A percentile compares a stretch with the other conserved stretches of the same genome.
phyloP scores from a whole-genome alignment of 2,329 filamentous ascomycete genomes.

The Trichocomaceae sp. region DNA sequence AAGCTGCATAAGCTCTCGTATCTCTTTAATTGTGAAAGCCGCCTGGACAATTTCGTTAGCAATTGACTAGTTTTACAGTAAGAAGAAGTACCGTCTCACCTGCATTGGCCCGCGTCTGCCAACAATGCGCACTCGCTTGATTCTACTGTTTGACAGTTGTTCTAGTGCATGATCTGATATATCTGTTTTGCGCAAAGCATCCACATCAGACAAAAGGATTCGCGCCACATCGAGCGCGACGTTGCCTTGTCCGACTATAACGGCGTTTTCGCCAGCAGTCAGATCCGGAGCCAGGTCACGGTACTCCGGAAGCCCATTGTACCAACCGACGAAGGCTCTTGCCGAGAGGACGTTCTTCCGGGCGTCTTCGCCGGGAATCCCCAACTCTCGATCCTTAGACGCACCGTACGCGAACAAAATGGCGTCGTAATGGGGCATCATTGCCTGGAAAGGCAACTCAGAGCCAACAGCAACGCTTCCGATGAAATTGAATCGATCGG shows the following conservation, averaged over 20 bases:
- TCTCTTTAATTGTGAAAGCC: constrained; percentile 91
- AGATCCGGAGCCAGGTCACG: constrained; percentile 66
- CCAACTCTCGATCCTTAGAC: constrained; percentile 70
- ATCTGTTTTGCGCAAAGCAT: constrained; percentile 71
- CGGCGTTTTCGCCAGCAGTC: constrained; percentile 67
- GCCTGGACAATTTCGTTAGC: constrained; percentile 47
- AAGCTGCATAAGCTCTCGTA: constrained; percentile 78
- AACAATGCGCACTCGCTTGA: constrained; percentile 78
- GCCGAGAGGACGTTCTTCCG: constrained; percentile 72
- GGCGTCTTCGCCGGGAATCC: constrained; percentile 68
- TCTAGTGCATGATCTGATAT: constrained; percentile 81
- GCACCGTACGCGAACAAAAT: constrained; percentile 91
- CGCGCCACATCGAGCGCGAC: constrained; percentile 90
- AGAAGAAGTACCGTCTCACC: constrained; percentile 40
- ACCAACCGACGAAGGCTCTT: constrained; percentile 94
- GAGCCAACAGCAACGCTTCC: constrained; percentile 79
- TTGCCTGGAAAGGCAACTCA: constrained; percentile 57
- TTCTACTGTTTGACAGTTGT: constrained; percentile 61
- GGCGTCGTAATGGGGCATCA: constrained; percentile 82
- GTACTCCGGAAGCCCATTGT: constrained; percentile 87
- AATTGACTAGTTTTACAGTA: not conserved
- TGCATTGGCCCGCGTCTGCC: constrained; percentile 85
- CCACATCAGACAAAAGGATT: constrained; percentile 70
- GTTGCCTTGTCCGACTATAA: constrained; percentile 91
- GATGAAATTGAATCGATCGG: constrained; percentile 78